Percentiles rank a stretch among this genome's conserved stretches.
These are phyloP conservation scores for Elsinoe fawcettii DNA, from an alignment of 2,329 filamentous ascomycete species.

Conservation along the genomic window DNA sequence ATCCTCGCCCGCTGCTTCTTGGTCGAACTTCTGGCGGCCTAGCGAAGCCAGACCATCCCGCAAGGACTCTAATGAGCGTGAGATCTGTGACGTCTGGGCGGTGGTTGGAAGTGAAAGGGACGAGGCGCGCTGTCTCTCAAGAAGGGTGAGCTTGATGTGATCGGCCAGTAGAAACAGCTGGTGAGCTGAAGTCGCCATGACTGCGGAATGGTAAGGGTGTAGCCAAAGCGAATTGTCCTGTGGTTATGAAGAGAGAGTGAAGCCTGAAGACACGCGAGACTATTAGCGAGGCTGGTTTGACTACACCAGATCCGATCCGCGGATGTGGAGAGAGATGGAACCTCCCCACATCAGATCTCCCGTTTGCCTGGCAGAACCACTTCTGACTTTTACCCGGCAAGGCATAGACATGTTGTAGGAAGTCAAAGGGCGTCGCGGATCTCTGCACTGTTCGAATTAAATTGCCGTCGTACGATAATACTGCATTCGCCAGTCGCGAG, in stretches of 20 bases:
- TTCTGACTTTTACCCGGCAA: too few species aligned
- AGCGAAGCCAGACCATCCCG: slow-evolving; percentile 68
- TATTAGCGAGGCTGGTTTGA: background rate
- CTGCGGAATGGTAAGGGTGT: background rate
- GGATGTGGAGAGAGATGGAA: background rate
- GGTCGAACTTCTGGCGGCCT: slow-evolving; percentile 56
- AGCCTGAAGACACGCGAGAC: background rate
- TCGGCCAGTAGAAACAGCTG: slow-evolving; percentile 91
- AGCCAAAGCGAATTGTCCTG: too few species aligned
- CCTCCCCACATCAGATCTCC: background rate
- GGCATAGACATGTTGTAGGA: too few species aligned
- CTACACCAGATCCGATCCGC: background rate
- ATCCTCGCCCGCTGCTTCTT: slow-evolving; percentile 39
- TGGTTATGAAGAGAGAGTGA: background rate
- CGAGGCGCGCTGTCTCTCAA: slow-evolving; percentile 82
- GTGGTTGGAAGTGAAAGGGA: slow-evolving; percentile 70
- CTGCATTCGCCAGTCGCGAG: too few species aligned
- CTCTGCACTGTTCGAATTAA: too few species aligned
- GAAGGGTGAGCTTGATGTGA: slow-evolving; percentile 90
- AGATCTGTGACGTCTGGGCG: slow-evolving; percentile 81
- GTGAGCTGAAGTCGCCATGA: slow-evolving; percentile 43
- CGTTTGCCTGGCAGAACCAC: background rate
- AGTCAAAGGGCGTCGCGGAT: too few species aligned
- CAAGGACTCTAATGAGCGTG: slow-evolving; percentile 78
- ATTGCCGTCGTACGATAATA: too few species aligned